Base-by-base conservation (phyloP, 352 stramenopile genomes). In the Elongisporangium senticosum region DNA sequence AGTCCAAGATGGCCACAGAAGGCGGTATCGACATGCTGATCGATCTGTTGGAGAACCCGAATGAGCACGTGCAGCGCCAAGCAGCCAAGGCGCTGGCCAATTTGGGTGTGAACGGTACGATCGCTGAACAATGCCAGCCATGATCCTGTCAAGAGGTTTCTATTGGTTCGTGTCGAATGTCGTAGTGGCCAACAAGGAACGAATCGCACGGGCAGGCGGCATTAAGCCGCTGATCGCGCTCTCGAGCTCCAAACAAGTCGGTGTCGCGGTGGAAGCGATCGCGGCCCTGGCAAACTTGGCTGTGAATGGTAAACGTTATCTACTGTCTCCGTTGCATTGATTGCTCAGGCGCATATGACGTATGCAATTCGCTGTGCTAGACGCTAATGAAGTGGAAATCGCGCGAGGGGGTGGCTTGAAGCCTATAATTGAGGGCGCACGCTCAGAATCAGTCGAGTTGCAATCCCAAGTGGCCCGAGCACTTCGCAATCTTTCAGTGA, bases 11-110 rank as follows among this genome's bases (percentile, higher is more conserved):
- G 89, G 91, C 93, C 40, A 90, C 88, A 7, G 88, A 98, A 52
- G 93, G 91, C 53, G 93, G 89, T 24, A 95, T 98, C 57, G 90
- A 98, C 61, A 97, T 97, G 83, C 72, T 98, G 22, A 94, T 98
- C 51, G 72, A 91, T 39, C 74, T 98, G n/a, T 68, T 98, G 19
- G 64, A 75, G 23, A 95, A 72, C 53, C 59, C 67, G 13, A 92
- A 93, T 54, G 84, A 96, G 53, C 87, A 97, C 58, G 87, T 97
- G 19, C 90, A 98, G 67, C 78, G 93, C 10, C 93, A 98, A 65
- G 90, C 91, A 7, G 89, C 93, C 15, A 98, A 98, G 69, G 93
- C 93, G 10, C 75, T 98, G 3, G 93, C 93, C 40, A 98, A 98
- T 64, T 74, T 98, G 3, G 91, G 88, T 50, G 92, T 98, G 15